A percentile compares a stretch with the other conserved stretches of the same genome.
These are phyloP conservation scores for Cordyceps militaris DNA, from an alignment of 2,329 filamentous ascomycete genomes.

Conservation along the genomic window DNA sequence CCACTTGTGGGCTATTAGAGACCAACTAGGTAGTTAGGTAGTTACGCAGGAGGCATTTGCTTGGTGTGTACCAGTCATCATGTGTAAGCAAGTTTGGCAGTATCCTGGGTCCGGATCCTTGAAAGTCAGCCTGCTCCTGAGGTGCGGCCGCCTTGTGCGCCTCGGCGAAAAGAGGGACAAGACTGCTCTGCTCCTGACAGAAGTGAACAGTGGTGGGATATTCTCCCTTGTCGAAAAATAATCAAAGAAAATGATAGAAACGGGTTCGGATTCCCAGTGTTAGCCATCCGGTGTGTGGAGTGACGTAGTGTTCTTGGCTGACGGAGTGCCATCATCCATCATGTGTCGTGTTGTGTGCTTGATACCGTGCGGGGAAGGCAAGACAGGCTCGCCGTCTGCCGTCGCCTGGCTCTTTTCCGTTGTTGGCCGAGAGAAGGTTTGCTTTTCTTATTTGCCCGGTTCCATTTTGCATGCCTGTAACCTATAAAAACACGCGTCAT, in stretches of 20 bases:
- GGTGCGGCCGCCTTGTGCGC: background rate
- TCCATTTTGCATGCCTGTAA: background rate
- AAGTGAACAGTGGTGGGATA: background rate
- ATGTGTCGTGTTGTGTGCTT: conserved; percentile 4
- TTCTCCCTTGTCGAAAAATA: background rate
- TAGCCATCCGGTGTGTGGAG: background rate
- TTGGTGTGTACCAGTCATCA: background rate
- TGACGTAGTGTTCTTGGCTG: background rate
- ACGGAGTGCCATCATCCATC: background rate
- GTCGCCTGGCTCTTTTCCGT: background rate
- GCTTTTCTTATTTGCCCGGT: conserved; percentile 5
- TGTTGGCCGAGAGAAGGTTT: conserved; percentile 1
- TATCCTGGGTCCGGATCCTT: background rate
- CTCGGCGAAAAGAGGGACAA: too few species aligned
- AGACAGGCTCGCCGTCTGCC: conserved; percentile 1
- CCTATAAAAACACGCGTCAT: background rate
- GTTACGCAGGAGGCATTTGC: background rate
- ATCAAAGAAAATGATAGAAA: too few species aligned
- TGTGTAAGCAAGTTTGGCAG: background rate
- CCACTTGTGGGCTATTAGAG: background rate
- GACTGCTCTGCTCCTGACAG: background rate
- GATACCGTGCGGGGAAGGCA: background rate
- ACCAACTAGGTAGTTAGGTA: too few species aligned
- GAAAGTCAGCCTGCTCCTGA: background rate
- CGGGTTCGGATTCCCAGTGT: background rate